Base-by-base conservation (phyloP, 2,329 filamentous ascomycete species). In the Dactylonectria macrodidyma region DNA sequence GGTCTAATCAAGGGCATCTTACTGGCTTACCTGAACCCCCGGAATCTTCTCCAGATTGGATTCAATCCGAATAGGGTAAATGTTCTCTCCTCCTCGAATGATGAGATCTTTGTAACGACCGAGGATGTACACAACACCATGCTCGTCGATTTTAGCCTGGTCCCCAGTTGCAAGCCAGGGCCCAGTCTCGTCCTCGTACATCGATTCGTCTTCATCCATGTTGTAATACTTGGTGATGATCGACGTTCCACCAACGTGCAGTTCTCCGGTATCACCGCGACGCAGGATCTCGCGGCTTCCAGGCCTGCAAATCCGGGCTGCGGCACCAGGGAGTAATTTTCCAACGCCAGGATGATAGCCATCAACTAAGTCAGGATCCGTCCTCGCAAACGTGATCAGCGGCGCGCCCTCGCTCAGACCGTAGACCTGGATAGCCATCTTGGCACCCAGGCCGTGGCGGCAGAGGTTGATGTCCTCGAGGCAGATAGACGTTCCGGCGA, bases 391-490 rank as follows among this genome's bases (percentile, higher is more conserved):
- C n/a, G 81, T 83, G 34, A 84, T 73, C 3, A 83, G 72, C 2
- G 81, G 82, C 12, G 80, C 81, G 2, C 81, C 81, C 67, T 86
- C 84, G 24, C 82, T 85, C 84, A 86, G 84, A 1, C 84, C 83
- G 69, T 84, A 85, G 11, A 77, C 80, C 51, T 82, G 80, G n/a
- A 80, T 78, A 1, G 77, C 78, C 46, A 75, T 70, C 34, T 70
- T 65, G 3, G 79, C 77, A 0, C 81, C 81, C 1, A 83, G 70
- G 1, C 70, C 75, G 11, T 78, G 47, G 6, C 73, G 72, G 38
- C 81, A 82, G 1, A 80, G 73, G 2, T 66, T 63, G 6, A 83
- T 76, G 33, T 82, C 80, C 10, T 78, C 75, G 5, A 68, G 64
- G 1, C 67, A 56, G 51, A 82, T 80, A 16, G 71, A 67, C 0